These are phyloP conservation scores for Tetrastigma voinierianum DNA, from an alignment of 164 flowering plant species.

Conservation along the genomic window DNA sequence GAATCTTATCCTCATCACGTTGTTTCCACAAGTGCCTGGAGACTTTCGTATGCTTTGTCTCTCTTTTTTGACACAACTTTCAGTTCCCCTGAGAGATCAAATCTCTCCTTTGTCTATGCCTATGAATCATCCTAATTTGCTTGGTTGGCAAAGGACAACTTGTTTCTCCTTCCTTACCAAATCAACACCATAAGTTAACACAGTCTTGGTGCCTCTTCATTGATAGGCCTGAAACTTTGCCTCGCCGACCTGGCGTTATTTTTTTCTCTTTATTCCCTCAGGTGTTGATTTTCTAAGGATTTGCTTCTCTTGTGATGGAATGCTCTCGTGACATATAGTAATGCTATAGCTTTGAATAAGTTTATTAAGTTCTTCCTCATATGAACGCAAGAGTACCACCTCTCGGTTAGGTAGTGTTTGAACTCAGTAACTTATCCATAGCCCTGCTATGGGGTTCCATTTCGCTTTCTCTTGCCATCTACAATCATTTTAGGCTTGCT, in stretches of 20 bases:
- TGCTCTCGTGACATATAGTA: constrained; percentile 95
- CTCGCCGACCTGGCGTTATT: constrained; percentile 72
- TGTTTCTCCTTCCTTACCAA: constrained; percentile 70
- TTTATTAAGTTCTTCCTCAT: constrained; percentile 86
- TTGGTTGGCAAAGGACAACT: constrained; percentile 44
- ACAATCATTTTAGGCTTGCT: constrained; percentile 36
- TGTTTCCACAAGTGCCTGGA: constrained; percentile 54
- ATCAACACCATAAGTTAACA: constrained; percentile 77
- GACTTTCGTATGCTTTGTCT: constrained; percentile 47
- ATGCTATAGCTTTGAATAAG: constrained; percentile 48
- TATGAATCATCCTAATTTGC: constrained; percentile 48
- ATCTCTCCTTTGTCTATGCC: constrained; percentile 53
- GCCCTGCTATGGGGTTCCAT: constrained; percentile 77
- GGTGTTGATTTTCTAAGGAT: constrained; percentile 74
- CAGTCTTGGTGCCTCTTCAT: constrained; percentile 71
- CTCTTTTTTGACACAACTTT: constrained; percentile 37
- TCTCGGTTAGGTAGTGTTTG: constrained; percentile 48
- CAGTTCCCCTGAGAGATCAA: constrained; percentile 50
- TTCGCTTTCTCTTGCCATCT: constrained; percentile 73
- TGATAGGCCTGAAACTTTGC: constrained; percentile 75
- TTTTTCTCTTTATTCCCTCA: constrained; percentile 85
- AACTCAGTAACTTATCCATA: constrained; percentile 66
- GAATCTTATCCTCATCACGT: constrained; percentile 72
- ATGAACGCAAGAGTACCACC: constrained; percentile 64
- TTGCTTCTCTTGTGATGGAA: constrained; percentile 87